These are phyloP conservation scores for Fusarium chuoi DNA, from an alignment of 2,329 filamentous ascomycete species.

Conservation along the genomic window DNA sequence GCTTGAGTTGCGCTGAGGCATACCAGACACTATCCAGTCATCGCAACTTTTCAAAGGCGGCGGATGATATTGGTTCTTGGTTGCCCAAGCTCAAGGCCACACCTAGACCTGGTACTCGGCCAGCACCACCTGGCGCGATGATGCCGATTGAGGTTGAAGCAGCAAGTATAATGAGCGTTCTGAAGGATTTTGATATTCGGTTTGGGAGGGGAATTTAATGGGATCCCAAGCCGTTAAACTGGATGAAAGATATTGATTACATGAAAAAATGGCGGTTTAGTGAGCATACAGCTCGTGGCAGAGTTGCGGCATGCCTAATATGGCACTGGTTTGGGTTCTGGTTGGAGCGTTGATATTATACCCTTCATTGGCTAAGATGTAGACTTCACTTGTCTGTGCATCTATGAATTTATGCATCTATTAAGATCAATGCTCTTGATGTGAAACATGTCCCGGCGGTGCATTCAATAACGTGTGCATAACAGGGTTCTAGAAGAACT, in stretches of 20 bases:
- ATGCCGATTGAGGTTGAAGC: conserved; percentile 82
- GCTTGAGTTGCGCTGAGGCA: conserved; percentile 78
- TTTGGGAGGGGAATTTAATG: conserved; percentile 64
- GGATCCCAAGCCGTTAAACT: conserved; percentile 28
- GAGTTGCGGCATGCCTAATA: conserved; percentile 31
- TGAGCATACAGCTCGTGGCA: conserved; percentile 17
- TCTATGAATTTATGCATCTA: conserved; percentile 43
- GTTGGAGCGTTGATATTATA: conserved; percentile 47
- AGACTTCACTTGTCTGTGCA: conserved; percentile 39
- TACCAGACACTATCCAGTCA: conserved; percentile 83
- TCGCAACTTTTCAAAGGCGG: conserved; percentile 78
- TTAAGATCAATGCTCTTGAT: conserved; percentile 14
- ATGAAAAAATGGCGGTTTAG: conserved; percentile 16
- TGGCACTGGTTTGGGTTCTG: conserved; percentile 36
- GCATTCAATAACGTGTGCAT: conserved; percentile 2
- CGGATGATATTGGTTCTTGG: conserved; percentile 80
- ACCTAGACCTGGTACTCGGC: conserved; percentile 49
- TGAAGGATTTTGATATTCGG: conserved; percentile 81
- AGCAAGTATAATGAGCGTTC: conserved; percentile 85
- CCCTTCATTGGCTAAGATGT: conserved; percentile 41
- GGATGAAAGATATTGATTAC: conserved; percentile 17
- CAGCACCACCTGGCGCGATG: conserved; percentile 51
- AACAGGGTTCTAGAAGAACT: conserved; percentile 36
- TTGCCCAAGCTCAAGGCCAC: conserved; percentile 76
- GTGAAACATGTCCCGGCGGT: conserved; percentile 11